Evolutionary conservation across 2,329 filamentous ascomycete species (phyloP).

Genomic region (Paecilomyces formosus): DNA sequence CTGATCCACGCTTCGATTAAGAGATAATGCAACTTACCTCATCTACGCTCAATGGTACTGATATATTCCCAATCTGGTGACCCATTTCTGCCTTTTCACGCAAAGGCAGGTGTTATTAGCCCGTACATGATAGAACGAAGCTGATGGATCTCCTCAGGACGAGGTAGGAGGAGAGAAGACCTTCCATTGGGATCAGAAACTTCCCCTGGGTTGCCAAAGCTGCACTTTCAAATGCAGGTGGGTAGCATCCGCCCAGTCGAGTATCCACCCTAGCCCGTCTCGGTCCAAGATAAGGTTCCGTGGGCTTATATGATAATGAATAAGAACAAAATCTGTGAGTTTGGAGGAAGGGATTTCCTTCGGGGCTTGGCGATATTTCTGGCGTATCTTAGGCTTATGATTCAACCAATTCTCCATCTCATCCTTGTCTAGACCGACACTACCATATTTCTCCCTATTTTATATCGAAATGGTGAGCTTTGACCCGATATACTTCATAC

Average conservation of each 20-base stretch:
- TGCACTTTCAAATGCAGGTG: neutral
- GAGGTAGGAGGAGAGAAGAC: constrained; percentile 10
- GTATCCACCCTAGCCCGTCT: constrained; percentile 7
- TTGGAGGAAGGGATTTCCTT: constrained; percentile 9
- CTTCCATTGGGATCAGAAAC: constrained; percentile 15
- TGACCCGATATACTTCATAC: no score
- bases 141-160: constrained; percentile 11
- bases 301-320: constrained; percentile 13
- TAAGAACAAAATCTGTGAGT: constrained; percentile 12
- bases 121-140: constrained; percentile 14
- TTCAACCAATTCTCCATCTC: constrained; percentile 18
- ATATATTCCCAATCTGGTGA: no score
- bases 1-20: no score
- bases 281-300: constrained; percentile 12
- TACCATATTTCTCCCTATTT: no score
- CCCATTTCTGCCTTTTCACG: constrained; percentile 1
- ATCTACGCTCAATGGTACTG: no score
- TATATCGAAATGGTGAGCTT: no score
- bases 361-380: constrained; percentile 6
- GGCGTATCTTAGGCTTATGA: constrained; percentile 18
- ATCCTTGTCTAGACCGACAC: no score
- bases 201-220: constrained; percentile 1
- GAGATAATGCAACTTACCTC: no score
- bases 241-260: constrained; percentile 15
- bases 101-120: constrained; percentile 11